Evolutionary conservation across 768 basidiomycete genomes (phyloP).

Genomic region (Pulveroboletus ravenelii): DNA sequence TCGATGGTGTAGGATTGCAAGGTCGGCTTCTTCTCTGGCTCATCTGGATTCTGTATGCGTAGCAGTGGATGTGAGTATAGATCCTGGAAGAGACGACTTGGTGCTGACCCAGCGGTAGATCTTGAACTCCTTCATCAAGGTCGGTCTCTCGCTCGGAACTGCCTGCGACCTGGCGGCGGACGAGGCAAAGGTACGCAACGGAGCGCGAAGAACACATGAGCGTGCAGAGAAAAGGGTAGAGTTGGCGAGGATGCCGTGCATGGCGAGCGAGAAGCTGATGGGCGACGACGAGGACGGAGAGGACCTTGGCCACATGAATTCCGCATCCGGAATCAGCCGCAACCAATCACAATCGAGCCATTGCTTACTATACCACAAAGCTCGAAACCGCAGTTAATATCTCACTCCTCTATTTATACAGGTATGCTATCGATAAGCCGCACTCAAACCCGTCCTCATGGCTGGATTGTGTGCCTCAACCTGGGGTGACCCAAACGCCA

Average conservation of each 20-base stretch:
- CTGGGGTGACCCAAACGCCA: conserved; percentile 16
- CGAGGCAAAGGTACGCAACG: conserved; percentile 31
- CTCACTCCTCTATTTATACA: too few relatives aligned
- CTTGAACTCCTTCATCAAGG: conserved; percentile 89
- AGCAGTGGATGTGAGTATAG: neutral
- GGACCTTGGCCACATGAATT: conserved; percentile 17
- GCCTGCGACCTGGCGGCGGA: conserved; percentile 28
- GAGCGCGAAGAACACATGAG: conserved; percentile 8
- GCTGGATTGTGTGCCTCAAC: conserved; percentile 5
- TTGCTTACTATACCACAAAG: neutral
- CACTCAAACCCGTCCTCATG: neutral
- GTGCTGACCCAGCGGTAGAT: conserved; percentile 90
- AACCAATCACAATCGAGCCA: conserved; percentile 17
- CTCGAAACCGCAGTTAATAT: too few relatives aligned
- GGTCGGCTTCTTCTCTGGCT: conserved; percentile 84
- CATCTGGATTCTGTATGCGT: conserved; percentile 76
- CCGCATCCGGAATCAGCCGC: conserved; percentile 15
- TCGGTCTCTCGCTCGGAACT: conserved; percentile 60
- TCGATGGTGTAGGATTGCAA: conserved; percentile 91
- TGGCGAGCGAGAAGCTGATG: neutral
- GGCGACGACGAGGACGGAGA: neutral
- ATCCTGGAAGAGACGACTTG: neutral
- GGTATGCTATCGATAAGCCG: too few relatives aligned
- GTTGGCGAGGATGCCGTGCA: conserved; percentile 12
- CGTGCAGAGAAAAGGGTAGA: conserved; percentile 1